Evolutionary conservation across 140 eudicot species (phyloP).

Genomic region (Stevia rebaudiana): DNA sequence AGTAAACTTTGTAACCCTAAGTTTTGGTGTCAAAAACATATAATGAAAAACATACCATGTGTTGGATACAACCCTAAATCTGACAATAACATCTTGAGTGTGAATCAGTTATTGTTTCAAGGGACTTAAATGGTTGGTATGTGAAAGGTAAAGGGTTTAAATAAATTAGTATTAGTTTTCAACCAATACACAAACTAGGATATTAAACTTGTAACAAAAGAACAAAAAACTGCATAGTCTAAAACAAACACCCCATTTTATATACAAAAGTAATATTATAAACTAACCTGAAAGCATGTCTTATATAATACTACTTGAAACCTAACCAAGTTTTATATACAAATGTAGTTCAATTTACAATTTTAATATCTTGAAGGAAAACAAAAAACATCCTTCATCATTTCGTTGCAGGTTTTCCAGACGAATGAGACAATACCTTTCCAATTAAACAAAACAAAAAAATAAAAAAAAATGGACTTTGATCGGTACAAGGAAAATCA

Average conservation of each 20-base stretch:
- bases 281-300: no score
- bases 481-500: slow-evolving; percentile 15
- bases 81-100: no score
- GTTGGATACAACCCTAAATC: no score
- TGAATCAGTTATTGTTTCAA: no score
- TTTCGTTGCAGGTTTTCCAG: slow-evolving; percentile 13
- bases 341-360: slow-evolving; percentile 3
- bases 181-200: neutral
- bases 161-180: neutral
- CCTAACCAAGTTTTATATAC: slow-evolving; percentile 7
- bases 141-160: no score
- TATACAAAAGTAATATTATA: neutral
- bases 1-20: no score
- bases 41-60: no score
- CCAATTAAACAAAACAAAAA: neutral
- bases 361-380: neutral
- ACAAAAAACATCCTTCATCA: neutral
- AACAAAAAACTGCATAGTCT: no score
- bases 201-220: no score
- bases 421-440: neutral
- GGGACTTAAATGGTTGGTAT: no score
- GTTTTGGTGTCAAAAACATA: no score
- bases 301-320: neutral
- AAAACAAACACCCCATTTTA: neutral
- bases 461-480: neutral